Conservation (phyloP, 441 rosid genomes). For the Corymbia citriodora region DNA sequence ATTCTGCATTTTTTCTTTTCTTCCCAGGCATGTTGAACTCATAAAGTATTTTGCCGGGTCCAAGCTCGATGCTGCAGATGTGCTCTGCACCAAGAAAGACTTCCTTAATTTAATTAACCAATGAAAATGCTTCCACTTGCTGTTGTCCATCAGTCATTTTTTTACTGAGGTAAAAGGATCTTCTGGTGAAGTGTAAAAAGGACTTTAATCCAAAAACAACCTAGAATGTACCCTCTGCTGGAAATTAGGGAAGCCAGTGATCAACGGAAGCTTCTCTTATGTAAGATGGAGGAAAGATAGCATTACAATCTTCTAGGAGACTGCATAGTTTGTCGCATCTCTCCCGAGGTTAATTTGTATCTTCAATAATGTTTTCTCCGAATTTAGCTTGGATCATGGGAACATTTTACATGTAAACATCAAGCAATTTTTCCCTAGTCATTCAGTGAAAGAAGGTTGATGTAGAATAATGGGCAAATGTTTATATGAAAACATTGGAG, state of each 20-base stretch:
- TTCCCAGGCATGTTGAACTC: not conserved
- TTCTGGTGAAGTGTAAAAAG: not conserved
- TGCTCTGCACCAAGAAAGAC: not conserved
- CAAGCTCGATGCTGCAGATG: not conserved
- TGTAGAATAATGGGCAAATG: too few relatives aligned
- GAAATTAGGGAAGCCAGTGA: not conserved
- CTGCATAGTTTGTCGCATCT: not conserved
- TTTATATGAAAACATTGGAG: too few relatives aligned
- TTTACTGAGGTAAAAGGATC: not conserved
- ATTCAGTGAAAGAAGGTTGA: not conserved
- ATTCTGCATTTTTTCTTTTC: not conserved
- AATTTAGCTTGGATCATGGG: not conserved
- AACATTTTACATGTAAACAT: not conserved
- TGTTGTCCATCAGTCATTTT: not conserved
- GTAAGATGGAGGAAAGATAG: not conserved
- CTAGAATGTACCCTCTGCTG: not conserved
- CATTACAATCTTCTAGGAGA: not conserved
- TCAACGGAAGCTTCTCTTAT: not conserved
- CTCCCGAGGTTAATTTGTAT: not conserved
- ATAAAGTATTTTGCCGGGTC: not conserved
- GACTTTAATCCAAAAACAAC: not conserved
- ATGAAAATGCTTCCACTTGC: not conserved
- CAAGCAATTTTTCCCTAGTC: not conserved
- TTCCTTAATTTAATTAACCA: not conserved
- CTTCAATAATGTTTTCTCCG: not conserved